Evolutionary conservation across 2,329 filamentous ascomycete species (phyloP).

Genomic region (Clarireedia monteithiana): DNA sequence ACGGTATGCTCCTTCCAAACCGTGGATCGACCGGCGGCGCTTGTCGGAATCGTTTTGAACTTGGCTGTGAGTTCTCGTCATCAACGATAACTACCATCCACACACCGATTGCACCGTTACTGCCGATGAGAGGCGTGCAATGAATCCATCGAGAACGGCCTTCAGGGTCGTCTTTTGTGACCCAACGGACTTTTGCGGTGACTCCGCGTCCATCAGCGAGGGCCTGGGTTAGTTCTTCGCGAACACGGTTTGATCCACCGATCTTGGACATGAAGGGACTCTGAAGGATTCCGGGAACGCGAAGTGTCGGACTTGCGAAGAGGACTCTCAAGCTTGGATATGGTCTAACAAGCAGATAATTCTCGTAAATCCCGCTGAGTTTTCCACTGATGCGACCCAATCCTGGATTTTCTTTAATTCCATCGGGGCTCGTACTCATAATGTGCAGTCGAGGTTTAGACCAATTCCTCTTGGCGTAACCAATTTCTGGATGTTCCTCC

Average conservation of each 20-base stretch:
- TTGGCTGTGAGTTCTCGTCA: conserved; percentile 38
- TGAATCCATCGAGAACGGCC: conserved; percentile 69
- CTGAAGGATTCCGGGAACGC: conserved; percentile 60
- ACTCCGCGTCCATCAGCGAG: conserved; percentile 62
- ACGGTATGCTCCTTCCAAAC: conserved; percentile 16
- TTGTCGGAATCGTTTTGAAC: conserved; percentile 17
- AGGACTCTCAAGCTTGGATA: conserved; percentile 58
- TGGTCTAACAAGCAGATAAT: conserved; percentile 59
- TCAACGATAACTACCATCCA: conserved; percentile 75
- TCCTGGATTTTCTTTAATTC: conserved; percentile 3
- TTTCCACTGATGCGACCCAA: conserved; percentile 24
- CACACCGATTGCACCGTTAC: conserved; percentile 60
- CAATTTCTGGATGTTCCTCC: conserved; percentile 36
- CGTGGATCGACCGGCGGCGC: conserved; percentile 28
- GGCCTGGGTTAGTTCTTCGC: conserved; percentile 45
- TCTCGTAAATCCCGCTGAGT: conserved; percentile 39
- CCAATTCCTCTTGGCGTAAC: conserved; percentile 29
- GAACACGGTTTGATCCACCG: conserved; percentile 40
- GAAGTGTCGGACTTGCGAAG: conserved; percentile 60
- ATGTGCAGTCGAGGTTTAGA: conserved; percentile 36
- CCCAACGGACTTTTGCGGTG: conserved; percentile 68
- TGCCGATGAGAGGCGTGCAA: conserved; percentile 63
- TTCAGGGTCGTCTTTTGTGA: conserved; percentile 39
- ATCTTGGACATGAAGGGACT: conserved; percentile 48
- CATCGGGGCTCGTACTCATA: conserved; percentile 28